Percentiles rank a stretch among this genome's conserved stretches.
Conservation (phyloP, 768 basidiomycete genomes). For the Podaxis pistillaris region DNA sequence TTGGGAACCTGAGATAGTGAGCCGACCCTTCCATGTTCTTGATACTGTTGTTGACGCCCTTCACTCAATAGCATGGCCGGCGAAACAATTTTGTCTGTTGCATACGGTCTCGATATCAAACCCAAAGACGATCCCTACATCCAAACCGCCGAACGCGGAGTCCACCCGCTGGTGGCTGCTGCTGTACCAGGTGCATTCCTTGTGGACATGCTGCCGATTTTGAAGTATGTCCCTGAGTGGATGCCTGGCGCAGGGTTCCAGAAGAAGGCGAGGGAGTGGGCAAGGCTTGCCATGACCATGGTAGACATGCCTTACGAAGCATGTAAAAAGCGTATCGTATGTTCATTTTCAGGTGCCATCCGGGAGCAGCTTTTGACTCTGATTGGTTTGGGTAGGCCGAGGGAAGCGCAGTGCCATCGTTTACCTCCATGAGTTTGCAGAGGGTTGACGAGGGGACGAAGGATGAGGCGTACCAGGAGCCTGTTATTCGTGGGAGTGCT, state of each 20-base stretch:
- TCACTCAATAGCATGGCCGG: constrained; percentile 28
- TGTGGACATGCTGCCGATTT: constrained; percentile 27
- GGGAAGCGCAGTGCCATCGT: constrained; percentile 17
- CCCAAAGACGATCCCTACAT: constrained; percentile 31
- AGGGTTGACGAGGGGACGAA: constrained; percentile 12
- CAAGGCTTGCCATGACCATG: constrained; percentile 28
- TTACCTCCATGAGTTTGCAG: constrained; percentile 18
- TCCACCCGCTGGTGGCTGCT: constrained; percentile 21
- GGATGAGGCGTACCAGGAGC: constrained; percentile 17
- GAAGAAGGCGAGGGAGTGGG: constrained; percentile 38
- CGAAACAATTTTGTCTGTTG: constrained; percentile 30
- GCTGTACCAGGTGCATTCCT: constrained; percentile 28
- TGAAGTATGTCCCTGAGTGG: constrained; percentile 31
- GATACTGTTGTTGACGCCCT: no score
- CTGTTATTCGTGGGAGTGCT: constrained; percentile 22
- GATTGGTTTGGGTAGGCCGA: constrained; percentile 13
- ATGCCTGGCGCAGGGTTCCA: constrained; percentile 35
- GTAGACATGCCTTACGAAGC: constrained; percentile 32
- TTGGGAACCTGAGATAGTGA: constrained; percentile 7
- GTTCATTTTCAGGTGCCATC: constrained; percentile 8
- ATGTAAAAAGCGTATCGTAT: constrained; percentile 31
- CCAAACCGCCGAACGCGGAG: constrained; percentile 23
- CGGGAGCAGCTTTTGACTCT: not conserved
- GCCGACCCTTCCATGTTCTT: not conserved
- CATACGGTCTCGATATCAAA: constrained; percentile 34